Evolutionary conservation across 177 flowering plant species (phyloP), one percentile per base, ranked within the genome.

Genomic region (Vitis hybrid): DNA sequence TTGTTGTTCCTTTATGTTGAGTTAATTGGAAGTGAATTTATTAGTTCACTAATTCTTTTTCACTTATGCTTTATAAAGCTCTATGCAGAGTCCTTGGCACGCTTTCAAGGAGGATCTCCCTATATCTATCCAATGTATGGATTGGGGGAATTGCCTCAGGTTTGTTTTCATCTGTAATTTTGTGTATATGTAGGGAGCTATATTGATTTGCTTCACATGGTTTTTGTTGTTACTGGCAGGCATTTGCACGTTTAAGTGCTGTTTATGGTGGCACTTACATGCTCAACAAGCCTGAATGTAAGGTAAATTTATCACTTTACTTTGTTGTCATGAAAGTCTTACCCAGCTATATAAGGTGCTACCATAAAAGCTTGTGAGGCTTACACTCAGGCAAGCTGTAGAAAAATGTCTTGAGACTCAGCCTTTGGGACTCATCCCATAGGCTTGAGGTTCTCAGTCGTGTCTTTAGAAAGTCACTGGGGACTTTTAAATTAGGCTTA

Each of bases 191-290:
- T 48, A 20, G 4, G 61, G 16, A 39, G 18, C 12, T 9, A 39
- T 49, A 4, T 2, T 57, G 20, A 50, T 19, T 54, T 58, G n/a
- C 11, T 48, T 67, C 71, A 76, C 67, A 52, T 31, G 22, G 6
- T 18, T 48, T 60, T 13, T 55, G 2, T 15, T 22, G 20, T 60
- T 39, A 53, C 71, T 73, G 70, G 52, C 77, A 91, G 98, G 97
- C 95, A 63, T 95, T 95, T 82, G 98, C 99, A 54, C 99, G 98
- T 74, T 73, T 93, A 11, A 93, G 98, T 85, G 97, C 97, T 20
- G 98, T 93, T 60, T 93, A 93, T 77, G 98, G 99, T 71, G 98
- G 99, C 55, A 95, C 97, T 59, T 95, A 95, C 86, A 95, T 95
- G 99, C 97, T 95, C 55, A 92, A 85, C 91, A 95, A 93, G 86